Base-by-base conservation (phyloP, 495 filamentous ascomycete species). In the Xylaria longipes region DNA sequence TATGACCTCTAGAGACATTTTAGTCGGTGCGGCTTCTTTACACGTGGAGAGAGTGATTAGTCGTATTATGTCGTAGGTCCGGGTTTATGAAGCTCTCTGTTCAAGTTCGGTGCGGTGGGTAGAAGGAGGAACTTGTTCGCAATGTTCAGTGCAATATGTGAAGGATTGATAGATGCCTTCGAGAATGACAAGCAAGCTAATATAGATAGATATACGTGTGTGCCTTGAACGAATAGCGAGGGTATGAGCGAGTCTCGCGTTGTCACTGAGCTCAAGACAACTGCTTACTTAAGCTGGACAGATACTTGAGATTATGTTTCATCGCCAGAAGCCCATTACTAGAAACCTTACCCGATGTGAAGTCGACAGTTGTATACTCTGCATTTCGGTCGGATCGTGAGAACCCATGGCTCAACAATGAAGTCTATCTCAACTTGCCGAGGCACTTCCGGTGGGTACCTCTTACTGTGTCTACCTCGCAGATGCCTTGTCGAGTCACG, bases 1-100 rank as follows among this genome's bases (percentile, higher is more conserved):
- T 76, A 97, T 96, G 71, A 88, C 89, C 80, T 95, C 91, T 37
- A 97, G 83, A 71, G 83, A 70, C 83, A 85, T 85, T 46, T 56
- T 25, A 61, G 33, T 63, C 65, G 82, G 77, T 58, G 68, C 65
- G 29, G 37, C 46, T 67, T 12, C 9, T 41, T 35, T 27, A 41
- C 8, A 35, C 46, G 14, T 12, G 22, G 46, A 64, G 12, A 3
- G 9, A 27, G n/a, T n/a, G n/a, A 0, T 25, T 46, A 57, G 31
- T 20, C 1, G 33, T 52, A 33, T 37, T 17, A n/a, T 22, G 41
- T 50, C 29, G 29, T 31, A 60, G 15, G 39, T 17, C 31, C 17
- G 45, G 45, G 17, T 39, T 58, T 14, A 52, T 31, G 33, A 63
- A 43, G 31, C 22, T 54, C n/a, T 54, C 27, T 31, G 25, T 20